Evolutionary conservation across 2,329 filamentous ascomycete genomes (phyloP).

Genomic region (Xylariaceae sp.): DNA sequence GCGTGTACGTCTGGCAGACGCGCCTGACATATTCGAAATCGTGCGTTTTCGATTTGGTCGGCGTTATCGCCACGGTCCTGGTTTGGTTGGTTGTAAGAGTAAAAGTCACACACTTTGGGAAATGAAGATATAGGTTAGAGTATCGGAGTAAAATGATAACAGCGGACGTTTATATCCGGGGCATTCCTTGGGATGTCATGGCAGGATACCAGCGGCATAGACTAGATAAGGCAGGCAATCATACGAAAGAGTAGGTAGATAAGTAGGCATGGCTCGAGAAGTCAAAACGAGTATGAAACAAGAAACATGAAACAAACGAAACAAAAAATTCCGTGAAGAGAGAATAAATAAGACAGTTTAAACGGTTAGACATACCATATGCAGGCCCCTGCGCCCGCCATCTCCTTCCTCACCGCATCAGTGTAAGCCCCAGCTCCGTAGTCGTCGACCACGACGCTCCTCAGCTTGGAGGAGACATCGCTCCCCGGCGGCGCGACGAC

Average conservation of each 20-base stretch:
- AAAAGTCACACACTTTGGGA: too few relatives aligned
- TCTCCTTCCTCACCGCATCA: conserved; percentile 34
- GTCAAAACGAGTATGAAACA: not conserved
- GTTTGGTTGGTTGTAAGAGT: not conserved
- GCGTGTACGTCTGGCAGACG: conserved; percentile 22
- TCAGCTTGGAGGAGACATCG: conserved; percentile 35
- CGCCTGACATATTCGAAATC: conserved; percentile 22
- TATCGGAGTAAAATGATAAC: too few relatives aligned
- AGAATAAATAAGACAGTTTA: not conserved
- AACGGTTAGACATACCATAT: conserved; percentile 21
- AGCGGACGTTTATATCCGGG: too few relatives aligned
- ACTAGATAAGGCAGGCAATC: too few relatives aligned
- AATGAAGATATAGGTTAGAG: too few relatives aligned
- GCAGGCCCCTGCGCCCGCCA: conserved; percentile 38
- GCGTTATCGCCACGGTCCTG: conserved; percentile 28
- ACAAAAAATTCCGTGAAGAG: too few relatives aligned
- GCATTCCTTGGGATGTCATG: too few relatives aligned
- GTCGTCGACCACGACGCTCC: conserved; percentile 35
- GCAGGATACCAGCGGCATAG: too few relatives aligned
- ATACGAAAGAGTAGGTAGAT: too few relatives aligned
- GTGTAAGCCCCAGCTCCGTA: conserved; percentile 36
- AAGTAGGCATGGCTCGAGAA: too few relatives aligned
- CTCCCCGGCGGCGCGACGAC: too few relatives aligned
- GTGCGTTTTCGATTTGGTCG: conserved; percentile 17
- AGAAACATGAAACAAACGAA: not conserved